Conservation (phyloP, 345 rosid genomes). For the Balakata baccata region DNA sequence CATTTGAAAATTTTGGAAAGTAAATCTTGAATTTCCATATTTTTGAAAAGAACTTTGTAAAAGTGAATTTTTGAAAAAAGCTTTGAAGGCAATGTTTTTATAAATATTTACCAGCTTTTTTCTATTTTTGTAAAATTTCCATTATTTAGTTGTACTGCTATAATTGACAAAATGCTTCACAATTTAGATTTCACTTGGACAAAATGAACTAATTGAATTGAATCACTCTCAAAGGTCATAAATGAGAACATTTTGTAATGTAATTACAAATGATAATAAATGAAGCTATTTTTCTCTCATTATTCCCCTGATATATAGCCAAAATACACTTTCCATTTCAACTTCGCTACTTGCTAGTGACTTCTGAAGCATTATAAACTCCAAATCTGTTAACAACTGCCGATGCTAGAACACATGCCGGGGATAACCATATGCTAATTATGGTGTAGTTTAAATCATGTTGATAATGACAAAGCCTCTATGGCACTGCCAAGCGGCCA, state of each 20-base stretch:
- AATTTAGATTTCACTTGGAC: no score
- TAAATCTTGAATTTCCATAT: no score
- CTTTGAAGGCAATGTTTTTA: no score
- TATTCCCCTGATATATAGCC: conserved; percentile 27
- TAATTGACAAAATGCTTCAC: no score
- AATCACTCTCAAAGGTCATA: conserved; percentile 24
- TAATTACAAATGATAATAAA: conserved; percentile 40
- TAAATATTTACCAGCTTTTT: no score
- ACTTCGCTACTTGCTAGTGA: neutral
- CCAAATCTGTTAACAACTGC: neutral
- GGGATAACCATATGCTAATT: neutral
- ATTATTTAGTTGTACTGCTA: no score
- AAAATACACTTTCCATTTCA: conserved; percentile 22
- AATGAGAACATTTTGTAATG: conserved; percentile 19
- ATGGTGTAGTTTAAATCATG: neutral
- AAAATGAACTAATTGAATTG: conserved; percentile 34
- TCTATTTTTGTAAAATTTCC: no score
- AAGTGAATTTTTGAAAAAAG: no score
- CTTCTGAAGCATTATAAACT: conserved; percentile 9
- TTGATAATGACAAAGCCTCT: conserved; percentile 65
- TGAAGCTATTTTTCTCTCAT: conserved; percentile 10
- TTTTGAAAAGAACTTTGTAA: no score
- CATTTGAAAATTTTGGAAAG: no score
- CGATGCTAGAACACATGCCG: neutral
- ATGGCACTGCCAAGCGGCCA: conserved; percentile 99